phyloP scores from a whole-genome alignment of 1,284 basidiomycete species.

The Vanrija pseudolonga region DNA sequence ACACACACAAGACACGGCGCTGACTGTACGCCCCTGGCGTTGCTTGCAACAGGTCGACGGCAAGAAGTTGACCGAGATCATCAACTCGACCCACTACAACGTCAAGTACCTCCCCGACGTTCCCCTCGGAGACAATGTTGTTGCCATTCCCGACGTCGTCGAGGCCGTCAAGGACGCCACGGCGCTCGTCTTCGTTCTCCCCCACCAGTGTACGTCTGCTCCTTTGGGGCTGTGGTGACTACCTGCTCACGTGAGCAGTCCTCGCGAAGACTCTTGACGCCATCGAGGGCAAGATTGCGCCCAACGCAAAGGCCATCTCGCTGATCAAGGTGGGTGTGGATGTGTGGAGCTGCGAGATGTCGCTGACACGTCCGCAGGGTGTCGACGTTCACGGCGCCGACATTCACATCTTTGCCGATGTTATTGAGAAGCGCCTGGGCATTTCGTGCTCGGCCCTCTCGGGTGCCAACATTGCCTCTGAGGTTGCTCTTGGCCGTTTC shows the following conservation, averaged over 20 bases:
- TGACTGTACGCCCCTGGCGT: background rate
- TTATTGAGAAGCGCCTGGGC: slow-evolving; percentile 55
- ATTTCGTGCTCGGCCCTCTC: slow-evolving; percentile 56
- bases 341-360: no score
- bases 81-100: slow-evolving; percentile 53
- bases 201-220: slow-evolving; percentile 53
- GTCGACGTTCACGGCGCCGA: slow-evolving; percentile 54
- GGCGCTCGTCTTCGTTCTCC: slow-evolving; percentile 57
- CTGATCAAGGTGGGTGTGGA: slow-evolving; percentile 49
- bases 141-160: slow-evolving; percentile 53
- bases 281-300: slow-evolving; percentile 50
- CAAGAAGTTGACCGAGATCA: slow-evolving; percentile 55
- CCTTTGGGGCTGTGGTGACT: background rate
- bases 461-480: slow-evolving; percentile 61
- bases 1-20: no score
- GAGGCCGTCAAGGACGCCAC: slow-evolving; percentile 55
- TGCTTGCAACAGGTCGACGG: slow-evolving; percentile 52
- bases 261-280: slow-evolving; percentile 45
- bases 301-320: slow-evolving; percentile 51
- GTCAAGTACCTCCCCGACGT: slow-evolving; percentile 54
- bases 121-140: slow-evolving; percentile 53
- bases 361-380: slow-evolving; percentile 29
- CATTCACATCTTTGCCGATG: slow-evolving; percentile 58
- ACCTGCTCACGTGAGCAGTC: slow-evolving; percentile 24
- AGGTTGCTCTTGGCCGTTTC: slow-evolving; percentile 54